phyloP scores from a whole-genome alignment of 495 filamentous ascomycete genomes.

The Hypoxylon cercidicola region DNA sequence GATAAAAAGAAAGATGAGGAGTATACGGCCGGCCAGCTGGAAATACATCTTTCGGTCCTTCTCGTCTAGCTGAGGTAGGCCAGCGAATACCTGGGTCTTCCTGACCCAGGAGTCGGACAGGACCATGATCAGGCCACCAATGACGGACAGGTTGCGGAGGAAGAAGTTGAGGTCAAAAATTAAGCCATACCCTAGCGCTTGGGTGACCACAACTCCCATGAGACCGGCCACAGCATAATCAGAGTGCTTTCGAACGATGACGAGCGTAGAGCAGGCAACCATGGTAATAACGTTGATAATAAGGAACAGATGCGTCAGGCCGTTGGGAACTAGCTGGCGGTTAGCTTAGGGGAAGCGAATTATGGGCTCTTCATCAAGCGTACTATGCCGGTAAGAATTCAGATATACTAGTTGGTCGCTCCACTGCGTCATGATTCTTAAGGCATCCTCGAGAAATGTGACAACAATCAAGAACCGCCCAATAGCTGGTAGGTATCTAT shows the following conservation, averaged over 20 bases:
- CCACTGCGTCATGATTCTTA: constrained; percentile 98
- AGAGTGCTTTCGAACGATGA: constrained; percentile 90
- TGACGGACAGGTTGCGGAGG: constrained; percentile 96
- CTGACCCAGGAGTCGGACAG: constrained; percentile 97
- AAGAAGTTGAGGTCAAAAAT: constrained; percentile 99
- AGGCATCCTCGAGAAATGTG: constrained; percentile 95
- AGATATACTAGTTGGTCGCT: constrained; percentile 93
- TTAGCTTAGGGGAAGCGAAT: constrained; percentile 27
- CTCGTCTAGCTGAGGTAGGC: constrained; percentile 92
- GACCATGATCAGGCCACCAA: constrained; percentile 97
- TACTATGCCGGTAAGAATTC: constrained; percentile 93
- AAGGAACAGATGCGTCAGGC: constrained; percentile 93
- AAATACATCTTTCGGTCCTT: constrained; percentile 99
- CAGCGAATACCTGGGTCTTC: constrained; percentile 96
- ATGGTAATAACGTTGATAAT: constrained; percentile 91
- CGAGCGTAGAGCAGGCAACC: constrained; percentile 80
- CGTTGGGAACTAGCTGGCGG: constrained; percentile 75
- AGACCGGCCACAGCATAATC: constrained; percentile 93
- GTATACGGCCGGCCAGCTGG: constrained; percentile 94
- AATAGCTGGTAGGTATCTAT: constrained; percentile 91
- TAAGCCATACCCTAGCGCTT: constrained; percentile 95
- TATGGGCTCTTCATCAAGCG: constrained; percentile 50
- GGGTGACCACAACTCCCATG: constrained; percentile 90
- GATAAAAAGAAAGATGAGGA: constrained; percentile 95
- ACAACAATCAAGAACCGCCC: constrained; percentile 98